These are phyloP conservation scores for Nannochloropsis gaditana DNA, from an alignment of 108 stramenopile species.

Conservation along the genomic window DNA sequence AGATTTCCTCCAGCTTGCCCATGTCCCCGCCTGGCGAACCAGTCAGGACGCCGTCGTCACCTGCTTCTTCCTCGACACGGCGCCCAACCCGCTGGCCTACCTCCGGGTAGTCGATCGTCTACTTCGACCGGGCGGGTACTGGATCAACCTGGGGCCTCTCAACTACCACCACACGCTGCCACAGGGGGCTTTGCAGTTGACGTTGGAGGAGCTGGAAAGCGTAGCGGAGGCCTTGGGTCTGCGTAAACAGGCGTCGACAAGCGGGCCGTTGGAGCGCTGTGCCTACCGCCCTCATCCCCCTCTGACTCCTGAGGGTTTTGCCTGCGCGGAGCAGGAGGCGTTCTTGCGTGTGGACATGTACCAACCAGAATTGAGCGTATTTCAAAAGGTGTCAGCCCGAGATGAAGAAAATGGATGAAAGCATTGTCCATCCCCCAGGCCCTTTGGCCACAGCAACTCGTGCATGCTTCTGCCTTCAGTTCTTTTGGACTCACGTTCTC, in stretches of 20 bases:
- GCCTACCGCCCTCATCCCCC: not conserved
- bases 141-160: constrained; percentile 25
- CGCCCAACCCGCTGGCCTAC: not conserved
- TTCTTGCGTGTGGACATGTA: constrained; percentile 15
- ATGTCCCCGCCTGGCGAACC: not conserved
- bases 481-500: no score
- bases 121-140: not conserved
- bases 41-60: constrained; percentile 6
- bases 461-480: no score
- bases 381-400: not conserved
- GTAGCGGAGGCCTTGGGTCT: not conserved
- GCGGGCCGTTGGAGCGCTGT: not conserved
- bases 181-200: not conserved
- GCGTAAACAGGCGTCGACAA: not conserved
- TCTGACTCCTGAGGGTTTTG: not conserved
- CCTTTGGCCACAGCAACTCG: no score
- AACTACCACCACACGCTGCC: constrained; percentile 5
- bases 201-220: not conserved
- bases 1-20: constrained; percentile 2
- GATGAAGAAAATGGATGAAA: no score
- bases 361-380: not conserved
- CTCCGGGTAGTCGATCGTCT: not conserved
- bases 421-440: no score
- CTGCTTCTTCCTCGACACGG: constrained; percentile 21
- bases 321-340: not conserved